Evolutionary conservation across 805 yeast genomes (phyloP).

Genomic region (Ogataea ramenticola): DNA sequence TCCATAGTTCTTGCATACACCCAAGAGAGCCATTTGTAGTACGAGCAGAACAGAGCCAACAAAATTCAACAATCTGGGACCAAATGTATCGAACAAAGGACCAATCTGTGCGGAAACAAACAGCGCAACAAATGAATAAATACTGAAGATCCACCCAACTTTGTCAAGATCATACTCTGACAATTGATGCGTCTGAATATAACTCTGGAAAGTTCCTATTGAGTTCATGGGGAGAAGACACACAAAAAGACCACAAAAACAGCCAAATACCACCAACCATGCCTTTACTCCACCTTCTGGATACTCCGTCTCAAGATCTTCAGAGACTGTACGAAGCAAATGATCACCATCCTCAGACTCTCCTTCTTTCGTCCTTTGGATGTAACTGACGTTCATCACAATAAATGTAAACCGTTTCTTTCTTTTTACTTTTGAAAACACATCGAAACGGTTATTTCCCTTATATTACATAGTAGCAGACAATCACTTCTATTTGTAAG

Average conservation of each 20-base stretch:
- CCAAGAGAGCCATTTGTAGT: conserved; percentile 30
- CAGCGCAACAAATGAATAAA: conserved; percentile 29
- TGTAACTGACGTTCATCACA: too few relatives aligned
- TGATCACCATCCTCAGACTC: background rate
- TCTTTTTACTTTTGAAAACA: too few relatives aligned
- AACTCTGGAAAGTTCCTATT: conserved; percentile 34
- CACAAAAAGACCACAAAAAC: conserved; percentile 27
- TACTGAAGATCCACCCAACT: conserved; percentile 34
- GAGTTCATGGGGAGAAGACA: conserved; percentile 30
- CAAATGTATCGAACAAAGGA: conserved; percentile 30
- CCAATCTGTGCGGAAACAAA: conserved; percentile 27
- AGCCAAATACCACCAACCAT: conserved; percentile 28
- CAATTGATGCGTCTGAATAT: conserved; percentile 32
- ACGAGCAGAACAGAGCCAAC: conserved; percentile 26
- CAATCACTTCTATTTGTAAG: too few relatives aligned
- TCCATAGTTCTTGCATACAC: conserved; percentile 26
- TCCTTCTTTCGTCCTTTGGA: background rate
- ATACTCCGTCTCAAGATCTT: conserved; percentile 4
- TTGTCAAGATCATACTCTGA: conserved; percentile 21
- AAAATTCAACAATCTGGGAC: conserved; percentile 22
- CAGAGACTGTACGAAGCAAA: background rate
- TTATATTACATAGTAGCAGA: too few relatives aligned
- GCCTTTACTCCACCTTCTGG: conserved; percentile 35
- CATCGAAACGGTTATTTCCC: too few relatives aligned
- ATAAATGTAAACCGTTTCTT: too few relatives aligned